Conservation (phyloP, 306 rosid species). For the Cicer yamashitae region DNA sequence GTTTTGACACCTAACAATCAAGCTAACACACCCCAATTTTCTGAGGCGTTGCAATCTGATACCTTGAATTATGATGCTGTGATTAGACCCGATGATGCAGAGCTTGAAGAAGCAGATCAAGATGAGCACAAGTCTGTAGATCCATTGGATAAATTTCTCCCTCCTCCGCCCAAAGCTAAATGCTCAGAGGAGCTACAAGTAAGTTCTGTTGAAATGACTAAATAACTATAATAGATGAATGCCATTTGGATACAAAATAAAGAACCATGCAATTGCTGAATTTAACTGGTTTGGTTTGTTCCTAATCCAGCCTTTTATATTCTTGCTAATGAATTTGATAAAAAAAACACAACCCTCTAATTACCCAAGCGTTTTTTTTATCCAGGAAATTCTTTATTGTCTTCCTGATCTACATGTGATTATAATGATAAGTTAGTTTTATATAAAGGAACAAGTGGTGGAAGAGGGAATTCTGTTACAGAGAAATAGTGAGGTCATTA, state of each 20-base stretch:
- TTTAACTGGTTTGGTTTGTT: constrained; percentile 15
- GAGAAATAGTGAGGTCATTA: not conserved
- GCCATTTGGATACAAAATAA: constrained; percentile 11
- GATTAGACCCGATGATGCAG: constrained; percentile 59
- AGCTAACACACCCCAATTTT: constrained; percentile 57
- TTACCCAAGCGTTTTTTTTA: no score
- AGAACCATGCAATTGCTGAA: constrained; percentile 27
- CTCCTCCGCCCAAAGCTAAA: constrained; percentile 72
- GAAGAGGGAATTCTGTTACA: no score
- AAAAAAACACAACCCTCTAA: no score
- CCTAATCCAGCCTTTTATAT: not conserved
- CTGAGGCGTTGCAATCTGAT: constrained; percentile 62
- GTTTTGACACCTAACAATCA: constrained; percentile 61
- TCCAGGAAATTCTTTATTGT: not conserved
- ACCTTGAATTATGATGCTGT: constrained; percentile 46
- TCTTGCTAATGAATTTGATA: not conserved
- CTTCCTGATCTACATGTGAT: not conserved
- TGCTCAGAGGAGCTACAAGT: constrained; percentile 92
- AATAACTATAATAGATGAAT: constrained; percentile 22
- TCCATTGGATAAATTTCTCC: constrained; percentile 76
- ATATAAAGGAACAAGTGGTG: no score
- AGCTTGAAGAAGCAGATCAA: constrained; percentile 51
- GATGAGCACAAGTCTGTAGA: constrained; percentile 59
- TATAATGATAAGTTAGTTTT: not conserved
- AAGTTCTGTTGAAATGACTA: constrained; percentile 46